These are phyloP conservation scores for Claviceps citrina DNA, from an alignment of 2,329 filamentous ascomycete genomes.

Conservation along the genomic window DNA sequence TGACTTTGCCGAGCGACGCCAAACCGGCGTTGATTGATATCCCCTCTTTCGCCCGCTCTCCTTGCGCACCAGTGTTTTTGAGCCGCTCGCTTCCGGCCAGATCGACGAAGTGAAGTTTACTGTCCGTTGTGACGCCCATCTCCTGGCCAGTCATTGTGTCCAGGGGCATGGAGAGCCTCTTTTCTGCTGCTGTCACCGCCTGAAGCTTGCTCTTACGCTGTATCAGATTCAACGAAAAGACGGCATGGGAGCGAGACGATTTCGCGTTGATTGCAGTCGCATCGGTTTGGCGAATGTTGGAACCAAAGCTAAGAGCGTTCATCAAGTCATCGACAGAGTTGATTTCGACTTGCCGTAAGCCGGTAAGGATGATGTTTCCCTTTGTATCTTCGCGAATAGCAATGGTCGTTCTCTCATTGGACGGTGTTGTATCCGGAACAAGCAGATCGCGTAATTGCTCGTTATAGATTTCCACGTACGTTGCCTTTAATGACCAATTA, in stretches of 20 bases:
- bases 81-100: conserved; percentile 88
- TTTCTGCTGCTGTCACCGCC: conserved; percentile 47
- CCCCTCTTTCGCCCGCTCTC: conserved; percentile 84
- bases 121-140: conserved; percentile 72
- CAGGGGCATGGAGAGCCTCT: conserved; percentile 72
- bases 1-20: conserved; percentile 91
- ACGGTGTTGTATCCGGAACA: conserved; percentile 55
- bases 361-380: conserved; percentile 85
- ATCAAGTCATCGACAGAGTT: conserved; percentile 86
- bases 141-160: conserved; percentile 57
- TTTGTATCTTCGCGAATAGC: conserved; percentile 88
- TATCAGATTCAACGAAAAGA: conserved; percentile 87
- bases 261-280: conserved; percentile 95
- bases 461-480: conserved; percentile 96
- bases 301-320: conserved; percentile 79
- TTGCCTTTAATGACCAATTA: conserved; percentile 83
- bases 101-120: conserved; percentile 97
- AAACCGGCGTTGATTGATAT: conserved; percentile 97
- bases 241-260: conserved; percentile 91
- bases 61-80: conserved; percentile 93
- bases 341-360: conserved; percentile 73
- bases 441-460: conserved; percentile 86
- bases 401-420: conserved; percentile 60
- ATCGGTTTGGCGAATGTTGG: conserved; percentile 87
- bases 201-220: conserved; percentile 56